phyloP scores from a whole-genome alignment of 768 basidiomycete species.

The Lentinula sp. region DNA sequence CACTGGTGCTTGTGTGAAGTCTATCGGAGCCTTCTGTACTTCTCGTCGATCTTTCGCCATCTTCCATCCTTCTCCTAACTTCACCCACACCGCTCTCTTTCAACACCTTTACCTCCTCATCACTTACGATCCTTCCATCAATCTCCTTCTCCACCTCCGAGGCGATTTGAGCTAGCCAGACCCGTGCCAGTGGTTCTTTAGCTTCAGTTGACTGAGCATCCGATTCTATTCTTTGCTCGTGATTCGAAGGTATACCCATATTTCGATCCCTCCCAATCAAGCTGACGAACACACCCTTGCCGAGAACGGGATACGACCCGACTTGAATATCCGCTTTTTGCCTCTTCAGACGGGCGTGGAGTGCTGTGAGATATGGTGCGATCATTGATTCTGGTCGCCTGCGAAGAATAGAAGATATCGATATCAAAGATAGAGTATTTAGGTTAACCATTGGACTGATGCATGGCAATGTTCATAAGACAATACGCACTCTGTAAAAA shows the following conservation, averaged over 20 bases:
- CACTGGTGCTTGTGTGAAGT: not conserved
- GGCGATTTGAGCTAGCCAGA: constrained; percentile 48
- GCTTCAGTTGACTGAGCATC: not conserved
- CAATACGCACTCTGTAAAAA: constrained; percentile 69
- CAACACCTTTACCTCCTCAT: constrained; percentile 56
- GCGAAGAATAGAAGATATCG: not conserved
- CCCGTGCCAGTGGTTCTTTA: constrained; percentile 13
- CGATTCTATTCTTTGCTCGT: not conserved
- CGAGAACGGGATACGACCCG: constrained; percentile 67
- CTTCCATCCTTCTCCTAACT: constrained; percentile 2
- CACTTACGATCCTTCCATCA: constrained; percentile 52
- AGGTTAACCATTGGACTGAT: no score
- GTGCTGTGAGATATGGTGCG: constrained; percentile 75
- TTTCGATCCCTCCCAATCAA: constrained; percentile 46
- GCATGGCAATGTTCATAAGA: not conserved
- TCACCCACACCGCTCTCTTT: constrained; percentile 23
- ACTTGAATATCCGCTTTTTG: constrained; percentile 65
- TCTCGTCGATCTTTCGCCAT: not conserved
- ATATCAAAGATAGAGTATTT: not conserved
- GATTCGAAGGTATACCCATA: constrained; percentile 3
- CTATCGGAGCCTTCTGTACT: not conserved
- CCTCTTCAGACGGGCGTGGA: constrained; percentile 65
- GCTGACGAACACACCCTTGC: constrained; percentile 65
- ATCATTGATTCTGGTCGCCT: constrained; percentile 75
- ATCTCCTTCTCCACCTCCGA: constrained; percentile 57